Evolutionary conservation across 768 basidiomycete species (phyloP).

Genomic region (Lactifluus pinguis): DNA sequence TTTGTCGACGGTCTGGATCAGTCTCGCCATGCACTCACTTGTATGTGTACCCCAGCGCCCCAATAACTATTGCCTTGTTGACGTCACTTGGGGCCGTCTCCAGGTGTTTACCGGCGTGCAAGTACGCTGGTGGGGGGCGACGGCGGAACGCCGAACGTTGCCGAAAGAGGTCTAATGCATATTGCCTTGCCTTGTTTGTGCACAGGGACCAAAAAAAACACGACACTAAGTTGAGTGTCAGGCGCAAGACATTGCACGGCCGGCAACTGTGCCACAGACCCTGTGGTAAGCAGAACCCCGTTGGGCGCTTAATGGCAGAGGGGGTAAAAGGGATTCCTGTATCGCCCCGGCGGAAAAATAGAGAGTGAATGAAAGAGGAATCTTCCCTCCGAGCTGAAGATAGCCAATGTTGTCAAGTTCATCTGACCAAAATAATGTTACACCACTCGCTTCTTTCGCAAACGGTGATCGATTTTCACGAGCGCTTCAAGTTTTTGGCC

Average conservation of each 20-base stretch:
- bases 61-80: not conserved
- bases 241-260: slow-evolving; percentile 4
- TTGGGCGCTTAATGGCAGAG: slow-evolving; percentile 1
- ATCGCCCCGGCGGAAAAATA: slow-evolving; percentile 3
- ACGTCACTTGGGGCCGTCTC: slow-evolving; percentile 6
- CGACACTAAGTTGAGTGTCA: slow-evolving; percentile 12
- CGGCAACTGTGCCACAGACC: slow-evolving; percentile 17
- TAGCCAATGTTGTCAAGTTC: not conserved
- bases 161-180: slow-evolving; percentile 15
- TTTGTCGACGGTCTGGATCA: not conserved
- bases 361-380: slow-evolving; percentile 6
- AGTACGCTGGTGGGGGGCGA: not conserved
- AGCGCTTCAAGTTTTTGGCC: not conserved
- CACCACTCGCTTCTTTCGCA: slow-evolving; percentile 6
- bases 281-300: slow-evolving; percentile 12
- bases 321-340: slow-evolving; percentile 12
- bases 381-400: slow-evolving; percentile 14
- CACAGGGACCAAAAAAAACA: slow-evolving; percentile 5
- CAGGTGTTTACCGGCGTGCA: not conserved
- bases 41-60: not conserved
- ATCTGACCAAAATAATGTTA: slow-evolving; percentile 10
- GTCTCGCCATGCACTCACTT: not conserved
- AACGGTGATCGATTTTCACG: slow-evolving; percentile 12
- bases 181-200: not conserved
- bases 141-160: slow-evolving; percentile 11